A percentile compares a stretch with the other conserved stretches of the same genome.
These are phyloP conservation scores for Podila horticola DNA, from an alignment of 192 early-diverging fungal species.

Conservation along the genomic window DNA sequence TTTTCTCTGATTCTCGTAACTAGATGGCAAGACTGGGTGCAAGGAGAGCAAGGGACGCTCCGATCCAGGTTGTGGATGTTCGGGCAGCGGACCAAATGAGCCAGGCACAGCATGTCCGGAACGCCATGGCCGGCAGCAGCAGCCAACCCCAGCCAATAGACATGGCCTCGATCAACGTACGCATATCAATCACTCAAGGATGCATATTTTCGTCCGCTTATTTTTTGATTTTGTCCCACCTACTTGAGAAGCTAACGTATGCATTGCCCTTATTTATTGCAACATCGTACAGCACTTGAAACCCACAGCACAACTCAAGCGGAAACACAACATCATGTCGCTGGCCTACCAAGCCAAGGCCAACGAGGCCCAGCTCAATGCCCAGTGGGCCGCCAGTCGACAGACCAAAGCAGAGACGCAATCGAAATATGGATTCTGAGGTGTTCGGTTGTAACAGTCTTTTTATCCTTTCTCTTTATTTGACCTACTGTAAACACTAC, in stretches of 20 bases:
- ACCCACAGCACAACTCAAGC: conserved; percentile 68
- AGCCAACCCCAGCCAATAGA: conserved; percentile 33
- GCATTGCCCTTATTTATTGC: no score
- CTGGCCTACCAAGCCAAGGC: conserved; percentile 79
- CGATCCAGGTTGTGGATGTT: conserved; percentile 41
- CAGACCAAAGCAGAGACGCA: conserved; percentile 73
- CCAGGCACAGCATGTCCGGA: conserved; percentile 30
- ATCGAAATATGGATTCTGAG: conserved; percentile 69
- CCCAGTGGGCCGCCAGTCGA: conserved; percentile 67
- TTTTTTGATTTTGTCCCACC: not conserved
- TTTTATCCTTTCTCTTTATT: no score
- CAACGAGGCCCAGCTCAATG: conserved; percentile 68
- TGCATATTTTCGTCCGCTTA: not conserved
- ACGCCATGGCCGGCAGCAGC: conserved; percentile 14
- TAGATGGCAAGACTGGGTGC: conserved; percentile 39
- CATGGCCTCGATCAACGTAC: conserved; percentile 37
- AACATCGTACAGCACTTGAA: conserved; percentile 52
- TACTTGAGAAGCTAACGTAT: not conserved
- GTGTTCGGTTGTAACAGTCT: no score
- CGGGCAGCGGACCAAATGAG: conserved; percentile 43
- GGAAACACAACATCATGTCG: conserved; percentile 83
- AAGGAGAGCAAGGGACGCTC: conserved; percentile 33
- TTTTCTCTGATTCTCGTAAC: not conserved
- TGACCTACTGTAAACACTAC: no score
- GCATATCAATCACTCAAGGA: not conserved